Conservation (phyloP, 2,329 filamentous ascomycete species). For the Massarina eburnea region DNA sequence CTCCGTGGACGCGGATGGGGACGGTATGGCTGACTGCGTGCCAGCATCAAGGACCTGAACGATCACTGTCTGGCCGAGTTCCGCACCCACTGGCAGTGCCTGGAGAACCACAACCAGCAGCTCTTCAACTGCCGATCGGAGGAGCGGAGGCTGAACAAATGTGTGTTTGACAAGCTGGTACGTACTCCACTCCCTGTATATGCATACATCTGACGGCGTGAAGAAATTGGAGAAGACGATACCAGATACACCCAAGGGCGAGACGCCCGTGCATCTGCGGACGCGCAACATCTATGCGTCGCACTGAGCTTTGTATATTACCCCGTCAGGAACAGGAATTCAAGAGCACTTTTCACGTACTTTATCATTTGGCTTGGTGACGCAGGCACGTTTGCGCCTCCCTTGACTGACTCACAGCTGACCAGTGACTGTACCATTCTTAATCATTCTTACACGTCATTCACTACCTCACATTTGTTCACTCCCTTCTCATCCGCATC, state of each 20-base stretch:
- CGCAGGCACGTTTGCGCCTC: background rate
- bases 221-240: slow-evolving; percentile 57
- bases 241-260: slow-evolving; percentile 52
- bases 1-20: background rate
- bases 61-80: slow-evolving; percentile 91
- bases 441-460: background rate
- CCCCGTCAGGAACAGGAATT: slow-evolving; percentile 21
- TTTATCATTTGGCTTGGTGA: background rate
- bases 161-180: slow-evolving; percentile 95
- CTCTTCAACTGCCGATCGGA: slow-evolving; percentile 89
- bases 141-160: slow-evolving; percentile 91
- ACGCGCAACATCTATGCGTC: slow-evolving; percentile 47
- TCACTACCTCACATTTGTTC: background rate
- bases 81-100: slow-evolving; percentile 89
- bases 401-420: background rate
- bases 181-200: slow-evolving; percentile 33
- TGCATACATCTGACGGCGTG: slow-evolving; percentile 7
- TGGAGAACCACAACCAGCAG: slow-evolving; percentile 97
- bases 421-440: background rate
- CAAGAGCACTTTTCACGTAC: slow-evolving; percentile 1
- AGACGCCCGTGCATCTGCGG: slow-evolving; percentile 52
- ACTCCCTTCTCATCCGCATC: background rate
- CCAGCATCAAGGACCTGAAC: slow-evolving; percentile 91
- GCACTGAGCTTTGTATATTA: slow-evolving; percentile 38
- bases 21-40: slow-evolving; percentile 13